phyloP scores from a whole-genome alignment of 345 rosid species.

The Linum trigynum region DNA sequence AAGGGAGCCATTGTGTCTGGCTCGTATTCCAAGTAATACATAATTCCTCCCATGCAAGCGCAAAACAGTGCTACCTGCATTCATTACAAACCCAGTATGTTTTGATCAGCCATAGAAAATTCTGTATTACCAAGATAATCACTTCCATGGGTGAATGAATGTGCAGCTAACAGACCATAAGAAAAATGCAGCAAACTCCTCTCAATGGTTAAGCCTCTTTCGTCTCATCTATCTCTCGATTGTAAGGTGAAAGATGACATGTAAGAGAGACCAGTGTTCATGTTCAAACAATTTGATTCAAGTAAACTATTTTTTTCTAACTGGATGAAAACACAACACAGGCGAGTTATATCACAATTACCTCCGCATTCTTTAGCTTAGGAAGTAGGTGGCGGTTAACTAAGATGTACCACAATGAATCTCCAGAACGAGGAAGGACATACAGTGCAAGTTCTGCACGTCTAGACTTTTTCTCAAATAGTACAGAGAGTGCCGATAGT shows the following conservation, averaged over 20 bases:
- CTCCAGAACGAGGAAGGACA: slow-evolving; percentile 97
- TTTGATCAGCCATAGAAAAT: not conserved
- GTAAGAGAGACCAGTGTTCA: too few relatives aligned
- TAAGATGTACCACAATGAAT: slow-evolving; percentile 90
- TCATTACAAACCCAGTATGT: not conserved
- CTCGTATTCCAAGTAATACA: slow-evolving; percentile 90
- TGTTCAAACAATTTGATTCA: too few relatives aligned
- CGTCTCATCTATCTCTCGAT: not conserved
- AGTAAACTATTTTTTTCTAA: not conserved
- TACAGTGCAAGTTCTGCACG: slow-evolving; percentile 94
- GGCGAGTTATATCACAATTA: slow-evolving; percentile 16
- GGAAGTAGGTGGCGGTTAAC: slow-evolving; percentile 83
- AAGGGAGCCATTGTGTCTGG: slow-evolving; percentile 97
- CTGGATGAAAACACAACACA: not conserved
- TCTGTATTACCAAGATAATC: too few relatives aligned
- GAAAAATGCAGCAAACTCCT: too few relatives aligned
- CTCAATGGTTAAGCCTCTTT: not conserved
- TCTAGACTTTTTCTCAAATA: slow-evolving; percentile 85
- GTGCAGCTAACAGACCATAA: too few relatives aligned
- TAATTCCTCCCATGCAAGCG: slow-evolving; percentile 98
- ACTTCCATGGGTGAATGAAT: too few relatives aligned
- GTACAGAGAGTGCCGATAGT: slow-evolving; percentile 78
- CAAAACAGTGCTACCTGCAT: slow-evolving; percentile 86
- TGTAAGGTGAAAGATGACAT: not conserved
- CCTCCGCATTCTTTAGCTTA: slow-evolving; percentile 83